Evolutionary conservation across 257 asterid species (phyloP).

Genomic region (Parsonsia alboflavescens): DNA sequence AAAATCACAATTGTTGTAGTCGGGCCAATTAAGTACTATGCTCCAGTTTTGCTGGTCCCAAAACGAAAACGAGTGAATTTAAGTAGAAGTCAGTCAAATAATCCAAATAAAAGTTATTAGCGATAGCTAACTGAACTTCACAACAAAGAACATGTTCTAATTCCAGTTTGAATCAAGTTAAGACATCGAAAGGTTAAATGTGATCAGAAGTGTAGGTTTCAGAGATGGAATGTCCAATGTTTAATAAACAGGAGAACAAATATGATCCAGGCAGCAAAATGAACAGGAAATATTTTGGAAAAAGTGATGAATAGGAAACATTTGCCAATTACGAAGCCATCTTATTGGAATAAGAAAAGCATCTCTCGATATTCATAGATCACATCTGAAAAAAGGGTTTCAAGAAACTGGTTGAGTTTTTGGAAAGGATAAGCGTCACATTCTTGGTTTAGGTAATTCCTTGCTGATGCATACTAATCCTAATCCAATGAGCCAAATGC

Average conservation of each 20-base stretch:
- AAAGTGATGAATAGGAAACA: background rate
- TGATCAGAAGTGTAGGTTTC: background rate
- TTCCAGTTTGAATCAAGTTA: background rate
- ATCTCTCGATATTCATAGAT: background rate
- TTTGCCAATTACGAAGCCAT: background rate
- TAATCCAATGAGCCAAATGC: background rate
- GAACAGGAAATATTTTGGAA: background rate
- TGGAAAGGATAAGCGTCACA: background rate
- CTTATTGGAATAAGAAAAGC: background rate
- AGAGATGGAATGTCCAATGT: background rate
- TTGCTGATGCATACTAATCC: background rate
- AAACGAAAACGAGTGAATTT: slow-evolving; percentile 9
- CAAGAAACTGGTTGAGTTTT: background rate
- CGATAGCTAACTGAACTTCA: background rate
- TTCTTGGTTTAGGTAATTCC: background rate
- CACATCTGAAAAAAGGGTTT: background rate
- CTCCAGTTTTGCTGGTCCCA: slow-evolving; percentile 55
- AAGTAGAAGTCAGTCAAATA: slow-evolving; percentile 6
- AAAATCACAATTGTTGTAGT: slow-evolving; percentile 48
- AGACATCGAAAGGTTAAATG: background rate
- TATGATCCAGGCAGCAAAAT: background rate
- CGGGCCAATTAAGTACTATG: slow-evolving; percentile 53
- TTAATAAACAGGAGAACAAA: background rate
- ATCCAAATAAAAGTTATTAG: background rate
- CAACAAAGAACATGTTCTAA: background rate